A percentile compares a stretch with the other conserved stretches of the same genome.
Conservation (phyloP, 202 grass and related monocot species). For the Dendrocalamus latiflorus region DNA sequence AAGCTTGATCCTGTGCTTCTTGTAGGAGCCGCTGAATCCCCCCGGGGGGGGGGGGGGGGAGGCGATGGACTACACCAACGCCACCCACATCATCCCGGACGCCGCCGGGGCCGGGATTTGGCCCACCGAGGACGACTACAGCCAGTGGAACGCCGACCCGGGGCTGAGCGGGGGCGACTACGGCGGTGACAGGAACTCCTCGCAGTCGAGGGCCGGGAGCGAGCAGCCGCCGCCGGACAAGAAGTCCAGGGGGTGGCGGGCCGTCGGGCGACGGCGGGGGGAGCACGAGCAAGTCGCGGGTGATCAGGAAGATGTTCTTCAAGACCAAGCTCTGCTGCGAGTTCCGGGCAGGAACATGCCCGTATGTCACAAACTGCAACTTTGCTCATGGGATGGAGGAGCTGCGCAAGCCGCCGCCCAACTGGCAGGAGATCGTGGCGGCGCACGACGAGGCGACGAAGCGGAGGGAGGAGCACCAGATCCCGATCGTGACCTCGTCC, state of each 20-base stretch:
- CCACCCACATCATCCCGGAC: slow-evolving; percentile 91
- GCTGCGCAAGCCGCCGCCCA: slow-evolving; percentile 90
- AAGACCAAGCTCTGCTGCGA: slow-evolving; percentile 99
- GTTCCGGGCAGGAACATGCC: slow-evolving; percentile 82
- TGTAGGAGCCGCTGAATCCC: not conserved
- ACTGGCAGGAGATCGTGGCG: slow-evolving; percentile 94
- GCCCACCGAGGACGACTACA: slow-evolving; percentile 94
- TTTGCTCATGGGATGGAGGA: slow-evolving; percentile 99
- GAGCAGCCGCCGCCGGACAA: slow-evolving; percentile 83
- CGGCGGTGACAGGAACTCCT: slow-evolving; percentile 44
- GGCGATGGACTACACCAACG: slow-evolving; percentile 91
- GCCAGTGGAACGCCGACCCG: slow-evolving; percentile 54
- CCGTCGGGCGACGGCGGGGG: slow-evolving; percentile 8
- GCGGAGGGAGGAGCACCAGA: slow-evolving; percentile 76
- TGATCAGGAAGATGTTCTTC: slow-evolving; percentile 98
- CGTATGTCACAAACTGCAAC: slow-evolving; percentile 93
- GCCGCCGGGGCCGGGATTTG: slow-evolving; percentile 55
- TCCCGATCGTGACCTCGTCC: slow-evolving; percentile 66
- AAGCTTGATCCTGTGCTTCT: not conserved
- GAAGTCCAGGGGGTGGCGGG: slow-evolving; percentile 55
- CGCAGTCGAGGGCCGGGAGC: slow-evolving; percentile 61
- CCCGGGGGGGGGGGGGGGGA: too few species aligned
- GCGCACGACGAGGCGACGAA: slow-evolving; percentile 67
- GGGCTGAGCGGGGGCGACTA: slow-evolving; percentile 21
- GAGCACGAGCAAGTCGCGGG: slow-evolving; percentile 62